Evolutionary conservation across 345 rosid genomes (phyloP).

Genomic region (Linum lewisii): DNA sequence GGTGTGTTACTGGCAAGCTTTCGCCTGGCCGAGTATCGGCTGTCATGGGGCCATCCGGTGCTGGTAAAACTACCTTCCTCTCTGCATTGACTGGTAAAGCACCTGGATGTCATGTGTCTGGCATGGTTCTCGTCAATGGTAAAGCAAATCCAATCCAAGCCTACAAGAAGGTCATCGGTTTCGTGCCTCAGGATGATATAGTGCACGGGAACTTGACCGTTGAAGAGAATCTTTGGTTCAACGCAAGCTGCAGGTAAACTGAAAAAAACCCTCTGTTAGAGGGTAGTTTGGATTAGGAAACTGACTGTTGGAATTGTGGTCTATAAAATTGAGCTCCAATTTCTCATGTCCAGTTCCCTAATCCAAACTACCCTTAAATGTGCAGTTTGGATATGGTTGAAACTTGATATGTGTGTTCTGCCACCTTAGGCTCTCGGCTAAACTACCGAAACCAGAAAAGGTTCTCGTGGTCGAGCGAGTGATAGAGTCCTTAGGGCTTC

Average conservation of each 20-base stretch:
- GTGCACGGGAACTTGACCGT: conserved; percentile 98
- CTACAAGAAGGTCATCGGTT: conserved; percentile 84
- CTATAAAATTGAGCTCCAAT: no score
- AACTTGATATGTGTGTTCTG: neutral
- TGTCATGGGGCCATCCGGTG: conserved; percentile 99
- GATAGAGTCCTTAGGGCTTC: conserved; percentile 80
- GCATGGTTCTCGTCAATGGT: conserved; percentile 76
- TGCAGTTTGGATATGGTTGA: no score
- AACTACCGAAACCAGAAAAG: conserved; percentile 66
- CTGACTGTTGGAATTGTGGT: no score
- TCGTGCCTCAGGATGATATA: conserved; percentile 96
- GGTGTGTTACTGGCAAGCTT: conserved; percentile 85
- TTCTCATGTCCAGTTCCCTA: no score
- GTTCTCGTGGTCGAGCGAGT: conserved; percentile 94
- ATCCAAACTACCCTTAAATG: neutral
- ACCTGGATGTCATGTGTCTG: conserved; percentile 61
- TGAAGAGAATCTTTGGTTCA: conserved; percentile 97
- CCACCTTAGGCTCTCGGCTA: conserved; percentile 53
- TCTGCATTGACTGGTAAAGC: conserved; percentile 89
- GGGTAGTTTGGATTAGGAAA: no score
- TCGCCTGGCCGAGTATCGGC: conserved; percentile 90
- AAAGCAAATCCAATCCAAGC: conserved; percentile 71
- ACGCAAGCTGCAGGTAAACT: conserved; percentile 94
- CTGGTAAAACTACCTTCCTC: conserved; percentile 95
- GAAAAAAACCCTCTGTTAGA: no score